A percentile compares a stretch with the other conserved stretches of the same genome.
These are phyloP conservation scores for Vigna hirtella DNA, from an alignment of 306 rosid genomes.

Conservation along the genomic window DNA sequence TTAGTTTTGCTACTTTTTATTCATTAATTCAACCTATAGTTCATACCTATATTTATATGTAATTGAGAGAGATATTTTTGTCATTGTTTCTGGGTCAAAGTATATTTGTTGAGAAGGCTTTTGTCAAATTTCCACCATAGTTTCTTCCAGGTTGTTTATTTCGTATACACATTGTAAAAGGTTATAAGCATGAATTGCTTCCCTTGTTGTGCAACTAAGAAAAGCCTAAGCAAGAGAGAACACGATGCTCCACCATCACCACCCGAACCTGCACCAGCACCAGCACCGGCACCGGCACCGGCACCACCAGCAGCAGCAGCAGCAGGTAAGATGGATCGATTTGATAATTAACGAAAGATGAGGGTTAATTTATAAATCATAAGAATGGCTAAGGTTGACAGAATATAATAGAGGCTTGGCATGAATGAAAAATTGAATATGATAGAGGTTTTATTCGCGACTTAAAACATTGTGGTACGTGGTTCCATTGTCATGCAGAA, in stretches of 20 bases:
- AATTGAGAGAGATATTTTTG: background rate
- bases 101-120: background rate
- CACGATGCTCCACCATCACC: conserved; percentile 14
- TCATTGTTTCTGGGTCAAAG: conserved; percentile 4
- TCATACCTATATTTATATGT: background rate
- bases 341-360: too few relatives aligned
- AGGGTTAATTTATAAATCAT: background rate
- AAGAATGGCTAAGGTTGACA: background rate
- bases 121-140: too few relatives aligned
- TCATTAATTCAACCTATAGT: background rate
- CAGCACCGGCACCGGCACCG: conserved; percentile 42
- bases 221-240: conserved; percentile 46
- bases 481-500: conserved; percentile 38
- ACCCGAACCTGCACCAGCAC: conserved; percentile 21
- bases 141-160: conserved; percentile 1
- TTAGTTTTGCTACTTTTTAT: background rate
- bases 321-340: conserved; percentile 28
- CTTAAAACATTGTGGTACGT: background rate
- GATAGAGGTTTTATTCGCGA: background rate
- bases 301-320: conserved; percentile 33
- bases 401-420: background rate
- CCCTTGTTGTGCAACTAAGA: conserved; percentile 75
- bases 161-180: background rate
- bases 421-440: background rate
- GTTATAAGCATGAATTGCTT: conserved; percentile 73